A percentile compares a stretch with the other conserved stretches of the same genome.
phyloP scores from a whole-genome alignment of 768 basidiomycete genomes.

The Jaapia argillacea region DNA sequence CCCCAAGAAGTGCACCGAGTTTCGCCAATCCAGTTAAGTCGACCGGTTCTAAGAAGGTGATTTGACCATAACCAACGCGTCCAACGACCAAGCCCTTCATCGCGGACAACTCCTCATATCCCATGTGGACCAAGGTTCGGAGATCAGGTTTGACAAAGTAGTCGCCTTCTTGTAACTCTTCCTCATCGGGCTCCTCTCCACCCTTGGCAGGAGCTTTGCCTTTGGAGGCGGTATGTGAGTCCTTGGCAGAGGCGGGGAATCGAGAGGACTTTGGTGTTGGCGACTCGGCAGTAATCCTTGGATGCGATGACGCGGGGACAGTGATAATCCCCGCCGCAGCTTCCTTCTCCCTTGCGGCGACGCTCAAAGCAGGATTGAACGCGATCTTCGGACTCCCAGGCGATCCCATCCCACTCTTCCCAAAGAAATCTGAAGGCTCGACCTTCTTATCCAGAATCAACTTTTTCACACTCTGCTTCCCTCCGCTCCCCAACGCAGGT shows the following conservation, averaged over 20 bases:
- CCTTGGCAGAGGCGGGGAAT: slow-evolving; percentile 1
- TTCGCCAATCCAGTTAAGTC: slow-evolving; percentile 81
- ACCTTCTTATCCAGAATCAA: slow-evolving; percentile 82
- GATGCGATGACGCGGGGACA: slow-evolving; percentile 6
- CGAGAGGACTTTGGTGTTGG: slow-evolving; percentile 17
- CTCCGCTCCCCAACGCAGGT: slow-evolving; percentile 61
- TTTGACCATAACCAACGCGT: slow-evolving; percentile 85
- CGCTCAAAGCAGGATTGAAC: slow-evolving; percentile 67
- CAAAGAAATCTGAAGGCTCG: slow-evolving; percentile 61
- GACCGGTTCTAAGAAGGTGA: slow-evolving; percentile 67
- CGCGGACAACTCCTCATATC: slow-evolving; percentile 63
- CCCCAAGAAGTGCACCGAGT: slow-evolving; percentile 77
- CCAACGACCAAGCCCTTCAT: slow-evolving; percentile 79
- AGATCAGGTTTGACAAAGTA: slow-evolving; percentile 87
- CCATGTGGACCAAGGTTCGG: slow-evolving; percentile 54
- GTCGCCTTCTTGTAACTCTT: slow-evolving; percentile 68
- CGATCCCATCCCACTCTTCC: slow-evolving; percentile 10
- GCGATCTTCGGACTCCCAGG: slow-evolving; percentile 37
- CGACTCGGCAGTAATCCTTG: slow-evolving; percentile 18
- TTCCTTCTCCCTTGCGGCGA: slow-evolving; percentile 63
- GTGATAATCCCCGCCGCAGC: too few relatives aligned
- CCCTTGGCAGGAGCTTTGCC: slow-evolving; percentile 23
- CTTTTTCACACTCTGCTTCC: slow-evolving; percentile 83
- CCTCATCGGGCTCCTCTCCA: slow-evolving; percentile 18
- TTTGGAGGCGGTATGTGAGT: slow-evolving; percentile 1